Base-by-base conservation (phyloP, 495 filamentous ascomycete genomes). In the Talaromyces borbonicus region DNA sequence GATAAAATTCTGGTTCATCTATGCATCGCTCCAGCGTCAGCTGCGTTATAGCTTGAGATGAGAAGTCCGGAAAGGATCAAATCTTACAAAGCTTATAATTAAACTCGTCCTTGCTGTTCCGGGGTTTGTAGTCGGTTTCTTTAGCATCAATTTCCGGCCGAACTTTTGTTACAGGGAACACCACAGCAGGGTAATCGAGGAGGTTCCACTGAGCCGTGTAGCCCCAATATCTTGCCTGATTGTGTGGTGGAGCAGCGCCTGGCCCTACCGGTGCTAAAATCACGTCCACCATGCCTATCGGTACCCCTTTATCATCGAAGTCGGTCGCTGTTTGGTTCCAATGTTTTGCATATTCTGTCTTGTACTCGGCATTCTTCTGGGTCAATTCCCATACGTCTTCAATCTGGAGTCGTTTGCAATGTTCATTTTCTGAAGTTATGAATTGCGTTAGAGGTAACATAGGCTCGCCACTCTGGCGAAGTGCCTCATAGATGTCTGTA, bases 171-270 rank as follows among this genome's bases (percentile, higher is more conserved):
- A 66, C 62, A 0, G 73, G 74, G 54, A 80, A 77, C 0, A 77
- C 61, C 11, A 73, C 45, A 9, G 62, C 73, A 8, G 77, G 79
- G 50, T 81, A 83, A 52, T 83, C 78, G 0, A 83, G 59, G 26
- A 82, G 44, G 52, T 85, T 84, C 79, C 79, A 85, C 48, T 77
- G 70, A 2, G 62, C 53, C 0, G 77, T 81, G 45, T 83, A 85
- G 1, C 66, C 65, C 79, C 77, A 81, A 52, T 78, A 80, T 15
- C 62, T 65, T 1, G 69, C 57, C 3, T 63, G 68, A 24, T 71
- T 67, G 26, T 74, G 66, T 45, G 58, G 64, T 5, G 73, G 69
- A 5, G 80, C 77, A 0, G 67, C 64, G 15, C 77, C 67, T 1
- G 75, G 75, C 0, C 63, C 70, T 2, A 61, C 72, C 1, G 80